These are phyloP conservation scores for Cucurbita maxima DNA, from an alignment of 306 rosid species.

Conservation along the genomic window DNA sequence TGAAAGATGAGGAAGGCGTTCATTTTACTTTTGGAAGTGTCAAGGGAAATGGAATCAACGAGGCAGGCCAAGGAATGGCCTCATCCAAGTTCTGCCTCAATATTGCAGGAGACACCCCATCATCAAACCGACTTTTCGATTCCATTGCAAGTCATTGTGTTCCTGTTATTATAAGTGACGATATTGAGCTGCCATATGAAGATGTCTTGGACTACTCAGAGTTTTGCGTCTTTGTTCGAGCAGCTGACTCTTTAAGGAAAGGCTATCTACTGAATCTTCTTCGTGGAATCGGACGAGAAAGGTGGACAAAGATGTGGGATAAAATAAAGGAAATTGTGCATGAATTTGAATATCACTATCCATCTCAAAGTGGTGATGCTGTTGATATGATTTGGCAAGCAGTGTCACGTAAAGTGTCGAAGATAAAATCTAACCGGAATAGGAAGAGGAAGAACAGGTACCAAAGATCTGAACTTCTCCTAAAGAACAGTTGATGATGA, in stretches of 20 bases:
- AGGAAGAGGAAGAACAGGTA: conserved; percentile 47
- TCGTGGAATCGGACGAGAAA: conserved; percentile 34
- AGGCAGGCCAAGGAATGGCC: conserved; percentile 75
- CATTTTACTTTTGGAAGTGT: conserved; percentile 64
- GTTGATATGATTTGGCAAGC: conserved; percentile 79
- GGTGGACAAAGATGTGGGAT: conserved; percentile 77
- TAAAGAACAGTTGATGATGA: conserved; percentile 9
- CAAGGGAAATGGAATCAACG: conserved; percentile 41
- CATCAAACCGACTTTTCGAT: conserved; percentile 80
- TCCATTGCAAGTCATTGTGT: conserved; percentile 83
- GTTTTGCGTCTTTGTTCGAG: conserved; percentile 48
- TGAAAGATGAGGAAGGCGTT: conserved; percentile 72
- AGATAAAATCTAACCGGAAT: conserved; percentile 24
- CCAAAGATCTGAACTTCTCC: conserved; percentile 30
- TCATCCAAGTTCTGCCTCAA: conserved; percentile 72
- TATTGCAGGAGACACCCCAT: conserved; percentile 88
- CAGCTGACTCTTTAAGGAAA: conserved; percentile 40
- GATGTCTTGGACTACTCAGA: conserved; percentile 75
- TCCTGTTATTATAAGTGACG: conserved; percentile 76
- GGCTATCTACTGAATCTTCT: conserved; percentile 62
- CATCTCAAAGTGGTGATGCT: conserved; percentile 57
- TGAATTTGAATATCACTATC: conserved; percentile 66
- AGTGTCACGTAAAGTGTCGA: conserved; percentile 41
- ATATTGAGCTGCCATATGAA: conserved; percentile 80
- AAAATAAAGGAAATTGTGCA: conserved; percentile 46